Conservation (phyloP, 768 basidiomycete genomes). For the Mycena metata region DNA sequence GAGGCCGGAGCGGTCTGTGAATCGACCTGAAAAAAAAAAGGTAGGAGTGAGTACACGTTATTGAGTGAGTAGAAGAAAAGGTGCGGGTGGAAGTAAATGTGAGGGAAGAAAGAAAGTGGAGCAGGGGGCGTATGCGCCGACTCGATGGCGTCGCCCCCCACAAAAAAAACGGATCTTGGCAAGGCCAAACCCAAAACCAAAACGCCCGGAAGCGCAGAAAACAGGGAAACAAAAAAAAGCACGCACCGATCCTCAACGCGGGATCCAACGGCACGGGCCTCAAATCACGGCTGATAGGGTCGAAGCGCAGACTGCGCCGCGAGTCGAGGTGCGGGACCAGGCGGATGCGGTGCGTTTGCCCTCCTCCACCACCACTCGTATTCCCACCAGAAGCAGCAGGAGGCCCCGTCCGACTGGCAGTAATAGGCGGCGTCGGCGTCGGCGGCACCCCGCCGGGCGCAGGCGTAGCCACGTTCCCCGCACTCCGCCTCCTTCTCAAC, state of each 20-base stretch:
- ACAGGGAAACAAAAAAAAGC: too few species aligned
- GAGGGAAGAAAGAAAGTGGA: too few species aligned
- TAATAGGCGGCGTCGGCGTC: neutral
- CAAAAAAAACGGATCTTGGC: too few species aligned
- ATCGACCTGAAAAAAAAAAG: constrained; percentile 44
- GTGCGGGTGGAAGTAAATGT: too few species aligned
- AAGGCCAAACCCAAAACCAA: too few species aligned
- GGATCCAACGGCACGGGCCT: constrained; percentile 65
- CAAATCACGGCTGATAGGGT: constrained; percentile 91
- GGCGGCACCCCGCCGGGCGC: neutral
- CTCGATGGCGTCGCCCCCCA: too few species aligned
- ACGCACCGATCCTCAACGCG: constrained; percentile 83
- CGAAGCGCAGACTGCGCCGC: constrained; percentile 90
- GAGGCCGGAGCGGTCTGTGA: constrained; percentile 87
- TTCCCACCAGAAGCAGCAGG: neutral
- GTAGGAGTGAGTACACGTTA: too few species aligned
- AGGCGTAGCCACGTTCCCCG: constrained; percentile 16
- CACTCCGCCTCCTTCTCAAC: constrained; percentile 17
- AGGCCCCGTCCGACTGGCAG: neutral
- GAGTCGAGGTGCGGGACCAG: constrained; percentile 97
- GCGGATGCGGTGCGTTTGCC: constrained; percentile 78
- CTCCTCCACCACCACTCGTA: neutral
- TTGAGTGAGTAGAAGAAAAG: too few species aligned
- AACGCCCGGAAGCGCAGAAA: too few species aligned
- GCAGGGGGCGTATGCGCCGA: too few species aligned